Conservation (phyloP, 2,329 filamentous ascomycete genomes). For the Pyricularia sp. region DNA sequence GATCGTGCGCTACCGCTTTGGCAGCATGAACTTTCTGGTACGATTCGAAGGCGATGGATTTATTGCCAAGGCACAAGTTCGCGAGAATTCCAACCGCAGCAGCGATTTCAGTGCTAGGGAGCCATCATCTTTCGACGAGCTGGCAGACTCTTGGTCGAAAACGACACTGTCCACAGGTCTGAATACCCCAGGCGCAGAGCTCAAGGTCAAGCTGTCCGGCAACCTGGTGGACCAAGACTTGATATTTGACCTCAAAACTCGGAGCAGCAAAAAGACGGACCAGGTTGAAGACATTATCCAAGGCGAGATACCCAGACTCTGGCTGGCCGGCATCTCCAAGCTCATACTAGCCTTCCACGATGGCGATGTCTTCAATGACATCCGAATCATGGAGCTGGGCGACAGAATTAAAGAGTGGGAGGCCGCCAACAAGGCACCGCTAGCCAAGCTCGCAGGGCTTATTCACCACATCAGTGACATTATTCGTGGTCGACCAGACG, state of each 20-base stretch:
- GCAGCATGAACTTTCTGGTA: constrained; percentile 37
- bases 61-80: constrained; percentile 10
- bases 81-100: neutral
- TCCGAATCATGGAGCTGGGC: constrained; percentile 21
- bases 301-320: constrained; percentile 30
- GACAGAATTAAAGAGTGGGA: constrained; percentile 24
- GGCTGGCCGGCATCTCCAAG: constrained; percentile 27
- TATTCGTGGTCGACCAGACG: constrained; percentile 7
- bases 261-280: constrained; percentile 17
- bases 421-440: constrained; percentile 15
- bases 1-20: constrained; percentile 49
- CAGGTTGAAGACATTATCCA: constrained; percentile 20
- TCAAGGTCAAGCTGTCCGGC: constrained; percentile 15
- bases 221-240: constrained; percentile 18
- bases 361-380: constrained; percentile 24
- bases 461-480: constrained; percentile 14
- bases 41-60: constrained; percentile 54
- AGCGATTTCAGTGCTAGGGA: neutral
- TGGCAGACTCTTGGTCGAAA: neutral
- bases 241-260: constrained; percentile 36
- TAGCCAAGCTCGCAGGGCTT: constrained; percentile 21
- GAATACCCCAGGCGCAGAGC: neutral
- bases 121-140: neutral
- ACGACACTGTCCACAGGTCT: neutral
- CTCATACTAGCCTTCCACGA: constrained; percentile 32